Evolutionary conservation across 1,284 basidiomycete species (phyloP).

Genomic region (Boletellus dicymbophilus): DNA sequence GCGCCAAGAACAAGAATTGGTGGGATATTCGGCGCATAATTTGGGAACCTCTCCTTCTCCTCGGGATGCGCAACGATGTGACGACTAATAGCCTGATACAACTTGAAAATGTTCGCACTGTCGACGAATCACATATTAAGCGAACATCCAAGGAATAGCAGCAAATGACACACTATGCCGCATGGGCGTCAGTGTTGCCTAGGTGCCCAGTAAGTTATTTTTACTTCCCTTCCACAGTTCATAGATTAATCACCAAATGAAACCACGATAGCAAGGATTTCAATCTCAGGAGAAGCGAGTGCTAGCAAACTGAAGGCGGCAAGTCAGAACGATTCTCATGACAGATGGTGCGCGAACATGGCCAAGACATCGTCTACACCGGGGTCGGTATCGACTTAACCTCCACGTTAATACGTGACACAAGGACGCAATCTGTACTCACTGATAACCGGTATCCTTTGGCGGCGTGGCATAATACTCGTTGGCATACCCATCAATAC

Average conservation of each 20-base stretch:
- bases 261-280: slow-evolving; percentile 76
- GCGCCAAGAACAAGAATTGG: slow-evolving; percentile 72
- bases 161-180: slow-evolving; percentile 51
- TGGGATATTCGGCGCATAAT: slow-evolving; percentile 48
- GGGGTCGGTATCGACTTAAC: slow-evolving; percentile 77
- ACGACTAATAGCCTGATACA: slow-evolving; percentile 70
- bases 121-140: slow-evolving; percentile 27
- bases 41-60: slow-evolving; percentile 60
- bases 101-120: slow-evolving; percentile 77
- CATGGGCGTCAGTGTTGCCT: slow-evolving; percentile 73
- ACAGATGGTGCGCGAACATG: slow-evolving; percentile 38
- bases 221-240: neutral
- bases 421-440: slow-evolving; percentile 23
- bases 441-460: slow-evolving; percentile 59
- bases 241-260: slow-evolving; percentile 60
- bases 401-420: slow-evolving; percentile 7
- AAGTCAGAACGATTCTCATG: slow-evolving; percentile 13
- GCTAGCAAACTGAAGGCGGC: slow-evolving; percentile 55
- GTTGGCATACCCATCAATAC: too few species aligned
- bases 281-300: slow-evolving; percentile 73
- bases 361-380: slow-evolving; percentile 93
- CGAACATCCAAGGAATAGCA: neutral
- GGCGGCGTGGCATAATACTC: slow-evolving; percentile 9
- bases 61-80: slow-evolving; percentile 66
- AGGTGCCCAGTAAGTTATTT: slow-evolving; percentile 3